Base-by-base conservation (phyloP, 495 filamentous ascomycete genomes). In the Pyrenopolyporus hunteri region DNA sequence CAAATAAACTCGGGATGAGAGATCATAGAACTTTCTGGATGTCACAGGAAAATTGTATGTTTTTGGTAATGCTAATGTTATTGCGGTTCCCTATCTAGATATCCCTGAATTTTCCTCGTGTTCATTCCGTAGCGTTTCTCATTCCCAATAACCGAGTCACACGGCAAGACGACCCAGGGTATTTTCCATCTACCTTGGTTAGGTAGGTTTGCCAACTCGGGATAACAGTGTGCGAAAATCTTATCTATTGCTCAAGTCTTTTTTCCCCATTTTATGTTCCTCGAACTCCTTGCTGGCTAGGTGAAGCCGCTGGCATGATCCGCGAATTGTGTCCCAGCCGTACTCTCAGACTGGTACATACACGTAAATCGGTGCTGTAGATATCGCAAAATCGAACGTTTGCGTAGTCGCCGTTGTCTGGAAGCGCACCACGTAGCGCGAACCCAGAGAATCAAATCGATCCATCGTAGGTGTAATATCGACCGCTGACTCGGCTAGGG, bases 361-460 rank as follows among this genome's bases (percentile, higher is more conserved):
- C 44, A 33, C 26, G 61, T 10, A 73, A 29, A 46, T 67, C 70
- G 10, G 48, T 43, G 22, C 54, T 63, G 42, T 71, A 67, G 26
- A 65, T 46, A 22, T 61, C 63, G 20, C 69, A 64, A 44, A 73
- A 74, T 42, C 73, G 66, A 4, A 42, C 31, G n/a, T 66, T 75
- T 19, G 64, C 64, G 57, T 74, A 75, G 19, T 48, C 25, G 20
- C 43, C 63, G 73, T 32, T 65, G 66, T 17, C 64, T 40, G 28
- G 73, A 58, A 77, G 51, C 43, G 63, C 66, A 20, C 68, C 72
- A 14, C 70, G 58, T 44, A 73, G 61, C 32, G 66, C 51, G 7
- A 58, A 55, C 67, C n/a, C 63, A 70, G 8, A 70, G 63, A 22
- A 69, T 57, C 10, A 67, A 59, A 62, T 73, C 72, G 51, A 75